Evolutionary conservation across 495 filamentous ascomycete genomes (phyloP).

Genomic region (Collariella sp.): DNA sequence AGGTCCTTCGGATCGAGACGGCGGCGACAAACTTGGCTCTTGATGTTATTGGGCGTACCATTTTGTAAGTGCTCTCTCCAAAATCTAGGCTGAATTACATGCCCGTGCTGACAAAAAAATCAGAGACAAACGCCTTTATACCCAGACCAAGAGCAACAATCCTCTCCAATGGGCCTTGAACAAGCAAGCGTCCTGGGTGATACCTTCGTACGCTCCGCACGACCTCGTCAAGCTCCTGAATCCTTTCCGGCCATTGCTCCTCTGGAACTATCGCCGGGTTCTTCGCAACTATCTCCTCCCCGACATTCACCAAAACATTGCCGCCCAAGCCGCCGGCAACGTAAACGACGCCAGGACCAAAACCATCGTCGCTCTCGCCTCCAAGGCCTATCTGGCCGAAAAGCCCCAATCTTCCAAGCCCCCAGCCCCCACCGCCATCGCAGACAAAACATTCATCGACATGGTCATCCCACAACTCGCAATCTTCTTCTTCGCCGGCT

Average conservation of each 20-base stretch:
- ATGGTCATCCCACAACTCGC: slow-evolving; percentile 23
- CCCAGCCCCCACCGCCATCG: not conserved
- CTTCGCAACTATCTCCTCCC: slow-evolving; percentile 22
- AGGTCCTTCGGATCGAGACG: slow-evolving; percentile 29
- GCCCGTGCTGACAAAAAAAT: too few species aligned
- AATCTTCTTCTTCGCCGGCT: slow-evolving; percentile 38
- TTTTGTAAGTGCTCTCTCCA: not conserved
- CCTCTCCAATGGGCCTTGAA: slow-evolving; percentile 16
- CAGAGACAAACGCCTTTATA: not conserved
- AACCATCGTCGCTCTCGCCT: slow-evolving; percentile 24
- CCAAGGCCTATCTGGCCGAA: slow-evolving; percentile 19
- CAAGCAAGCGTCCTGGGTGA: slow-evolving; percentile 13
- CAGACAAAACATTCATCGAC: slow-evolving; percentile 16
- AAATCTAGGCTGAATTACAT: too few species aligned
- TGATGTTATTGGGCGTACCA: slow-evolving; percentile 27
- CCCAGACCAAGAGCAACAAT: slow-evolving; percentile 12
- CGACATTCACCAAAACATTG: slow-evolving; percentile 8
- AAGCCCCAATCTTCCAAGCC: not conserved
- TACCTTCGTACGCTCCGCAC: not conserved
- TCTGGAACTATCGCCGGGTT: slow-evolving; percentile 18
- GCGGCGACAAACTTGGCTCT: slow-evolving; percentile 29
- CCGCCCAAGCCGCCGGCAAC: not conserved
- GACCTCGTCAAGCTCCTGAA: not conserved
- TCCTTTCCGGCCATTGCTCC: slow-evolving; percentile 1
- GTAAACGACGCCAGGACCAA: slow-evolving; percentile 39